Evolutionary conservation across 202 grass and related monocot species (phyloP), one percentile per base, ranked within the genome.

Genomic region (Hordeum pubiflorum): DNA sequence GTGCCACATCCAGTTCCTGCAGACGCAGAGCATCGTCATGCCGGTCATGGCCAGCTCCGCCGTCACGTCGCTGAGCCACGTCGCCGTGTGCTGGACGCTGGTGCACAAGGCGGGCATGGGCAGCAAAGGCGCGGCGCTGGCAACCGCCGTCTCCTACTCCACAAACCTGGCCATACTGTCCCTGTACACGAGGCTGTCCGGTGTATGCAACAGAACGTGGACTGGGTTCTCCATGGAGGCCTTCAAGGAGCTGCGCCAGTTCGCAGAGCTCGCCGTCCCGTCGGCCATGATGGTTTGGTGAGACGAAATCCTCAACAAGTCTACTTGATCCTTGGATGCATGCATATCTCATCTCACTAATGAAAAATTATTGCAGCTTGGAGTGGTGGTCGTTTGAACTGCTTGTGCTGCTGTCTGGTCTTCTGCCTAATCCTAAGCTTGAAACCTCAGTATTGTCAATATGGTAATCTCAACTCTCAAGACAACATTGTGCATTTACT

Each of bases 301-400:
- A 58, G 72, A 77, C 20, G 3, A 21, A 22, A 50, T 54, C 17
- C 15, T 54, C 50, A 54, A 54, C 50, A 0, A 54, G 6, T 34
- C 2, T 76, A 7, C 33, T 7, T 34, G 33, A 34, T 5, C 33
- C 11, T 65, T 1, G 9, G 4, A 46, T 71, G 50, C 56, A 23
- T 54, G 56, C 12, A 15, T n/a, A 2, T 54, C 17, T 12, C 2
- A 15, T 3, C 9, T 59, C 3, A 58, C 55, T 58, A 10, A 58
- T 58, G 18, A 58, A 1, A 44, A 44, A 44, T 44, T 44, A 12
- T 4, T 48, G 38, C 79, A 94, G 91, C 63, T 82, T 94, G 61
- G 83, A 84, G 48, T 91, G 89, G 83, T 94, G 86, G 88, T 94
- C 86, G 1, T 89, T 91, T 61, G 88, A 94, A 72, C 21, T 94